These are phyloP conservation scores for Suillus placidus DNA, from an alignment of 768 basidiomycete species.

Conservation along the genomic window DNA sequence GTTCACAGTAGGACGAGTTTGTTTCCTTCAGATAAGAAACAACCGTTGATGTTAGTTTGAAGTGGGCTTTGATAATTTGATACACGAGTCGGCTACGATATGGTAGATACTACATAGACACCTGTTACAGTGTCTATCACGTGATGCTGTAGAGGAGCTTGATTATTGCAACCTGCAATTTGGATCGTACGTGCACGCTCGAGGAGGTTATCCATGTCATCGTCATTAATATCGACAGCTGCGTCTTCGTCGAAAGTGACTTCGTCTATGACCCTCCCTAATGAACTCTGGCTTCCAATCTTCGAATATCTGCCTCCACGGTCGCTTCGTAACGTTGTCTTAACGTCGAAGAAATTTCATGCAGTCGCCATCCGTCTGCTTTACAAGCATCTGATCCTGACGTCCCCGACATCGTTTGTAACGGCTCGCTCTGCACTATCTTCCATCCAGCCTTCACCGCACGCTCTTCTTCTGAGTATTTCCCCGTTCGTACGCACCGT, in stretches of 20 bases:
- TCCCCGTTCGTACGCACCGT: constrained; percentile 15
- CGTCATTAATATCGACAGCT: background rate
- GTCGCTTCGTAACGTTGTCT: constrained; percentile 36
- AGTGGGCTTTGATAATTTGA: too few relatives aligned
- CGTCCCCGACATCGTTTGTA: constrained; percentile 28
- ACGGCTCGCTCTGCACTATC: background rate
- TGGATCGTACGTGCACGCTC: background rate
- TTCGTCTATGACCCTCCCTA: constrained; percentile 28
- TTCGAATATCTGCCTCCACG: constrained; percentile 35
- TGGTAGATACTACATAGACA: too few relatives aligned
- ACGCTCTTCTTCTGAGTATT: constrained; percentile 16
- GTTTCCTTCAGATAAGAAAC: too few relatives aligned
- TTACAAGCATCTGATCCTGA: constrained; percentile 36
- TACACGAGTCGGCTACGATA: too few relatives aligned
- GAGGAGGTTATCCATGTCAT: background rate
- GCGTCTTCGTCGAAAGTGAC: background rate
- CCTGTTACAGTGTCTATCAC: background rate
- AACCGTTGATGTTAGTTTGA: too few relatives aligned
- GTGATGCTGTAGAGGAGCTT: background rate
- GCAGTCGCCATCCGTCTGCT: constrained; percentile 25
- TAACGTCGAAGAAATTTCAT: constrained; percentile 34
- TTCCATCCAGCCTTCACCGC: constrained; percentile 16
- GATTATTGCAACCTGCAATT: background rate
- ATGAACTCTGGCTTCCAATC: constrained; percentile 42
- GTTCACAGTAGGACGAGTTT: too few relatives aligned